A percentile compares a stretch with the other conserved stretches of the same genome.
Conservation (phyloP, 2,329 filamentous ascomycete genomes). For the Verticillium alfalfae region DNA sequence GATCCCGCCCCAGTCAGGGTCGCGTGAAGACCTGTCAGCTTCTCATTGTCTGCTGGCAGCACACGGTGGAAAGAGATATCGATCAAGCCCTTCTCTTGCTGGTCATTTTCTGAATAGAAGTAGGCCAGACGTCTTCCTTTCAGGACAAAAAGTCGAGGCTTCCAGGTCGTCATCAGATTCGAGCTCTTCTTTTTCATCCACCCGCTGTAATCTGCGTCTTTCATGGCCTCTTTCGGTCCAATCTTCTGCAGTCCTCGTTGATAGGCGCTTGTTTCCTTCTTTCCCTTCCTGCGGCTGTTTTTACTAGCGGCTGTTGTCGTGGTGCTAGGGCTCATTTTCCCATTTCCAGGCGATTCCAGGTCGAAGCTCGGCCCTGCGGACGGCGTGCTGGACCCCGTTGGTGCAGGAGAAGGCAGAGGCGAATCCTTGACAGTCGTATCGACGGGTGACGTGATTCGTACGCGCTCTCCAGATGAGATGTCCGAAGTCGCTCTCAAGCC, state of each 20-base stretch:
- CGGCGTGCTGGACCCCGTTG: conserved; percentile 70
- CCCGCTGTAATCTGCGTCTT: conserved; percentile 84
- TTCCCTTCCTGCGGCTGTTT: conserved; percentile 63
- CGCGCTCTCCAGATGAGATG: conserved; percentile 51
- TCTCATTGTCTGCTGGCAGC: conserved; percentile 88
- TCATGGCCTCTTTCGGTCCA: conserved; percentile 75
- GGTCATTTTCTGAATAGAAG: conserved; percentile 91
- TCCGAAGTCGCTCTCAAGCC: conserved; percentile 87
- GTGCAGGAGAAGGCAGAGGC: conserved; percentile 57
- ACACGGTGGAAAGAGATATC: conserved; percentile 97
- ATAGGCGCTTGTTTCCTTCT: conserved; percentile 95
- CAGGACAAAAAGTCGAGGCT: conserved; percentile 89
- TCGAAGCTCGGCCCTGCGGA: conserved; percentile 68
- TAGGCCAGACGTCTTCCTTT: conserved; percentile 88
- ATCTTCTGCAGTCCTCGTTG: conserved; percentile 79
- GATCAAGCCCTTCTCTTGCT: conserved; percentile 89
- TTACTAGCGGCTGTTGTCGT: conserved; percentile 40
- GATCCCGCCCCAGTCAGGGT: conserved; percentile 83
- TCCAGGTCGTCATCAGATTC: conserved; percentile 96
- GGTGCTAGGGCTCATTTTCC: conserved; percentile 46
- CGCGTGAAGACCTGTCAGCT: conserved; percentile 84
- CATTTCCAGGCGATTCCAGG: conserved; percentile 65
- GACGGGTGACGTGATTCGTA: conserved; percentile 42
- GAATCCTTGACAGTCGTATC: conserved; percentile 48
- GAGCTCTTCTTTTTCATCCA: conserved; percentile 99